Evolutionary conservation across 2,329 filamentous ascomycete species (phyloP), one percentile per base, ranked within the genome.

Genomic region (Colletotrichum nymphaeae): DNA sequence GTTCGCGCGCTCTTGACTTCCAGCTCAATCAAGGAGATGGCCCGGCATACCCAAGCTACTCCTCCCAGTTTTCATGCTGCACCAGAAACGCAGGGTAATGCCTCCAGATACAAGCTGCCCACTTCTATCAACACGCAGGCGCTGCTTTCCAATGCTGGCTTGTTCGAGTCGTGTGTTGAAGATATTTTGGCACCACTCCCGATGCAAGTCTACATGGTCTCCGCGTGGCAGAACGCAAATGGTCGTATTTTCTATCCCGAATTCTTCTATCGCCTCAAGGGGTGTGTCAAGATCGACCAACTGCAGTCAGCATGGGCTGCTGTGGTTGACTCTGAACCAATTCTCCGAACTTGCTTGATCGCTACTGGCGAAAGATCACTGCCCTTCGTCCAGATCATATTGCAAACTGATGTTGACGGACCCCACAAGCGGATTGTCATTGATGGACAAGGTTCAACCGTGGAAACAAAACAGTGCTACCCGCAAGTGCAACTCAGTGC

Each of bases 151-250:
- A 66, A 77, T 1, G 79, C 84, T 9, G 83, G 84, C 0, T 79
- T 93, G 0, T 70, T 82, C 0, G 24, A 78, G 1, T 75, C 84
- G 0, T 80, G 88, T 4, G 82, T 94, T 14, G 88, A 93, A 72
- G 78, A 78, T 0, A 76, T 93, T 1, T 80, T 96, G 1, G 94
- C 94, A 1, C 91, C 92, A 3, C 91, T 94, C 4, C 88, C 95
- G 2, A 94, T 95, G 77, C 95, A 98, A 79, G 83, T 90, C 0
- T 95, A 97, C 80, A 94, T 97, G 91, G 85, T 98, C 30, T 91
- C 90, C 19, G 88, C 90, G 56, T 97, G 94, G 94, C 88, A 93
- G 74, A 91, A 90, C 56, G 90, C 92, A 0, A 78, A 84, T 1
- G 93, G 94, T 0, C 80, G 81, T 1, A 85, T 94, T 0, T 97